These are phyloP conservation scores for Biscogniauxia marginata DNA, from an alignment of 2,329 filamentous ascomycete genomes.

Conservation along the genomic window DNA sequence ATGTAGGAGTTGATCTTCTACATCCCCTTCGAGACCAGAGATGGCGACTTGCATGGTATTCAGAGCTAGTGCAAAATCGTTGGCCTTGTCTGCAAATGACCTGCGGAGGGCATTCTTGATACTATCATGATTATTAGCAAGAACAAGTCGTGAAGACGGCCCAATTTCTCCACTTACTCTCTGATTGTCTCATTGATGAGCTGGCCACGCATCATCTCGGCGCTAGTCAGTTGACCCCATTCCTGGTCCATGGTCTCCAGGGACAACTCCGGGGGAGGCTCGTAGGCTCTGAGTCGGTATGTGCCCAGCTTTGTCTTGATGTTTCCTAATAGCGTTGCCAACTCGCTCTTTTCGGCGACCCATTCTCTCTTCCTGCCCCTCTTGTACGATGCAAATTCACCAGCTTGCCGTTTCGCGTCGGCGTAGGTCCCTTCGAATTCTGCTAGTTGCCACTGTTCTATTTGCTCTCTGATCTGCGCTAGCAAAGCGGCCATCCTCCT, in stretches of 20 bases:
- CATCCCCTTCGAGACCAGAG: conserved; percentile 93
- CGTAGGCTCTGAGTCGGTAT: conserved; percentile 86
- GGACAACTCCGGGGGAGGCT: conserved; percentile 80
- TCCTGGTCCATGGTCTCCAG: conserved; percentile 79
- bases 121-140: conserved; percentile 40
- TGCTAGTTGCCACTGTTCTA: conserved; percentile 72
- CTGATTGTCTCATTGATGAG: conserved; percentile 97
- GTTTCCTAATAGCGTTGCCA: conserved; percentile 89
- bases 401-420: conserved; percentile 85
- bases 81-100: conserved; percentile 96
- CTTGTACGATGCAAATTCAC: conserved; percentile 85
- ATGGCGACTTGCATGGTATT: conserved; percentile 95
- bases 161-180: conserved; percentile 61
- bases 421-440: conserved; percentile 88
- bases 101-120: conserved; percentile 94
- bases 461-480: conserved; percentile 69
- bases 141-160: background rate
- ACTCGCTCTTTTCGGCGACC: conserved; percentile 96
- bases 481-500: conserved; percentile 83
- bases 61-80: conserved; percentile 92
- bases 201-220: conserved; percentile 86
- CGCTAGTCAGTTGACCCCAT: conserved; percentile 76
- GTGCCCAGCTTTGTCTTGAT: conserved; percentile 99
- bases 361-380: conserved; percentile 85
- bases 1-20: conserved; percentile 90